A percentile compares a stretch with the other conserved stretches of the same genome.
Evolutionary conservation across 257 asterid species (phyloP).

Genomic region (Plantago ovata): DNA sequence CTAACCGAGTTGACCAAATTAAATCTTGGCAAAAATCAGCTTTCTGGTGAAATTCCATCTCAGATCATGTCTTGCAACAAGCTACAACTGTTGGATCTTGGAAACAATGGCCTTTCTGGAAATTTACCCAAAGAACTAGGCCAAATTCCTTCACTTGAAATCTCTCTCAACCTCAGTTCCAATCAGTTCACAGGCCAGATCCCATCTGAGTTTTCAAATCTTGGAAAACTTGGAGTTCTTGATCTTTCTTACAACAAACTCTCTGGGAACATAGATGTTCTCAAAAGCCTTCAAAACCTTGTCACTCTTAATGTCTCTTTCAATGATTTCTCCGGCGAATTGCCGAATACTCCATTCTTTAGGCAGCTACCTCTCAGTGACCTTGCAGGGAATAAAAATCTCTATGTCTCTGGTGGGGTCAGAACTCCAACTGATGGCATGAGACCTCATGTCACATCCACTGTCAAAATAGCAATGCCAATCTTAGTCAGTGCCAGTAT

Average conservation of each 20-base stretch:
- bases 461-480: constrained; percentile 83
- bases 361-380: constrained; percentile 62
- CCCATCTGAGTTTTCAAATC: constrained; percentile 69
- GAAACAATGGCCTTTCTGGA: constrained; percentile 69
- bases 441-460: constrained; percentile 33
- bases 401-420: constrained; percentile 54
- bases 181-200: constrained; percentile 72
- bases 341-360: constrained; percentile 81
- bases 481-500: constrained; percentile 74
- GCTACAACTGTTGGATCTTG: constrained; percentile 81
- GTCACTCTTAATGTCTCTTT: constrained; percentile 82
- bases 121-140: constrained; percentile 69
- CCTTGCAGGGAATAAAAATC: constrained; percentile 61
- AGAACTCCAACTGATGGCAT: constrained; percentile 45
- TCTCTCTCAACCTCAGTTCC: constrained; percentile 82
- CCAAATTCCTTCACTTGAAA: constrained; percentile 74
- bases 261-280: constrained; percentile 60
- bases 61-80: constrained; percentile 65
- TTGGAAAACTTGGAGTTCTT: constrained; percentile 61
- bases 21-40: constrained; percentile 61
- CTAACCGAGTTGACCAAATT: constrained; percentile 69
- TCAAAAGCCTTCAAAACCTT: constrained; percentile 71
- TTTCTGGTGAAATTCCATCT: constrained; percentile 68
- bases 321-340: constrained; percentile 72
- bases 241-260: constrained; percentile 89